Conservation (phyloP, 352 stramenopile species). For the Globisporangium lucens region DNA sequence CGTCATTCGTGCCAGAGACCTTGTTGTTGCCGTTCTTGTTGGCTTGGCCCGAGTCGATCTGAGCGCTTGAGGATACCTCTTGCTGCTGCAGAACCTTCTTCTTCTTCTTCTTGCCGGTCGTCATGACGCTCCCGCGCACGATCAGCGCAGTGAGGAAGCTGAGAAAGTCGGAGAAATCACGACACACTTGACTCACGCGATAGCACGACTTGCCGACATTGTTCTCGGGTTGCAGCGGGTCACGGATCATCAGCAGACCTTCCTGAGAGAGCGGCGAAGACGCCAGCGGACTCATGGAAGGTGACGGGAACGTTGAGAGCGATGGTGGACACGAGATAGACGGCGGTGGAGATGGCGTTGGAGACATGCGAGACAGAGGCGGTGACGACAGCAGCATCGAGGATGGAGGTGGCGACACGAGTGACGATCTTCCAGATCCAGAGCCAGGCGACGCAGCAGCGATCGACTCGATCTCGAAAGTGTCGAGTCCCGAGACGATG, state of each 20-base stretch:
- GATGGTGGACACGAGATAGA: conserved; percentile 6
- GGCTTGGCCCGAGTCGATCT: background rate
- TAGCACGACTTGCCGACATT: conserved; percentile 87
- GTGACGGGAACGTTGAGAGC: background rate
- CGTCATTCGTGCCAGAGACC: background rate
- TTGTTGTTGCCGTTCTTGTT: conserved; percentile 1
- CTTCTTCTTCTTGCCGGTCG: conserved; percentile 41
- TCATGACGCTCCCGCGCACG: conserved; percentile 74
- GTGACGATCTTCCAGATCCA: conserved; percentile 4
- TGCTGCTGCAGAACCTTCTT: conserved; percentile 10
- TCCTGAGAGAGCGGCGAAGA: conserved; percentile 26
- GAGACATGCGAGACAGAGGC: conserved; percentile 5
- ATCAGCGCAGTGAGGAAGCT: conserved; percentile 81
- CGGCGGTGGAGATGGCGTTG: conserved; percentile 12
- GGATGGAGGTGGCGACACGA: background rate
- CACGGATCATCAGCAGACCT: conserved; percentile 59
- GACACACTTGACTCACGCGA: conserved; percentile 78
- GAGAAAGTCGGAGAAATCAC: conserved; percentile 80
- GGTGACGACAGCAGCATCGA: conserved; percentile 1
- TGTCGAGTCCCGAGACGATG: conserved; percentile 8
- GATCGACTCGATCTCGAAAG: conserved; percentile 10
- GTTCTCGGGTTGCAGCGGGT: conserved; percentile 66
- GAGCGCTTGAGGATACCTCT: background rate
- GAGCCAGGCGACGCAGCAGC: background rate
- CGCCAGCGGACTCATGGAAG: conserved; percentile 7